Evolutionary conservation across 768 basidiomycete genomes (phyloP), one percentile per base, ranked within the genome.

Genomic region (Pisolithus microcarpus): DNA sequence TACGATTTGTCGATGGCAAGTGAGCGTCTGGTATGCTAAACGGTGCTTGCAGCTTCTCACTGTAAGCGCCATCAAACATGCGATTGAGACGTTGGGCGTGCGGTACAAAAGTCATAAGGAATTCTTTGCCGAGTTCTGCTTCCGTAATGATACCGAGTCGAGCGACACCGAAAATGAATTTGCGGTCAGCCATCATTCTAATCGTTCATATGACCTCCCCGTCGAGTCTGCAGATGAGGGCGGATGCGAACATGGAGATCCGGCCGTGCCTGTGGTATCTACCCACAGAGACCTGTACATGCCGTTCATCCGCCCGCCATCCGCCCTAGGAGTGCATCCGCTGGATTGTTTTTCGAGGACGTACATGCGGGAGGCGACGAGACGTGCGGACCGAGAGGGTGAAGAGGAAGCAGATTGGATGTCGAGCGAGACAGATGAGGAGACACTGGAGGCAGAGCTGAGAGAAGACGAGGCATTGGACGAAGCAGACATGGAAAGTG

Each of bases 21-120:
- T 45, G 15, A 9, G 1, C 3, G 19, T 13, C 15, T 10, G 15
- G n/a, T 15, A 18, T 19, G n/a, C 46, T 54, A 11, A 23, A 49
- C 3, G 19, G 51, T 9, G 50, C 51, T 53, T 26, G 15, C 52
- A 83, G 79, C 69, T 1, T 34, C 34, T 81, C 30, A 65, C 72
- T 3, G 48, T 59, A 7, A 59, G 68, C 15, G 72, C 75, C 48
- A 69, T 86, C 43, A 64, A 70, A 18, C 75, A 76, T 40, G 81
- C 77, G 9, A 57, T 82, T 38, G 70, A 74, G 18, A 70, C 75
- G 43, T 68, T 79, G 60, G 79, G 76, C 1, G 61, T 70, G 19
- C 59, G 64, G 10, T 60, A 61, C 42, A 54, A 63, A 15, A 71
- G 61, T 58, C 75, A 72, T 56, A 64, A 69, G 28, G 56, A 60